These are phyloP conservation scores for Halophytophthora polymorphica DNA, from an alignment of 352 stramenopile genomes.

Conservation along the genomic window DNA sequence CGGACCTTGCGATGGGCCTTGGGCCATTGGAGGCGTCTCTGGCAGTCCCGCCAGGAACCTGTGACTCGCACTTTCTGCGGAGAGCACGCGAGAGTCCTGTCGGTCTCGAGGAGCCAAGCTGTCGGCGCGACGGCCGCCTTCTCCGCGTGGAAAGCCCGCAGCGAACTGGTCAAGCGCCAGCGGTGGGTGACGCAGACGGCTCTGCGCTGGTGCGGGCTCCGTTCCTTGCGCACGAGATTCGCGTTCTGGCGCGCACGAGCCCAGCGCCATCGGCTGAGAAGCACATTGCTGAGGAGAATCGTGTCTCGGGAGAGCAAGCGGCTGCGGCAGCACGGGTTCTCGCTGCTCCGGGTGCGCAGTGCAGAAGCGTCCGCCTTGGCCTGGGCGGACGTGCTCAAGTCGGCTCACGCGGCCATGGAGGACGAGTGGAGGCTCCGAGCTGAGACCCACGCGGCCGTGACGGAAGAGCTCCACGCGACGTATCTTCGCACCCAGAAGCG, in stretches of 20 bases:
- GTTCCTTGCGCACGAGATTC: slow-evolving; percentile 7
- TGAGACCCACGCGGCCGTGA: slow-evolving; percentile 29
- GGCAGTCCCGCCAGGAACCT: slow-evolving; percentile 1
- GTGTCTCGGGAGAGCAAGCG: slow-evolving; percentile 3
- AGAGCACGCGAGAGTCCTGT: slow-evolving; percentile 8
- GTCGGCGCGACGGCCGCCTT: no score
- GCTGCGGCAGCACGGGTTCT: slow-evolving; percentile 18
- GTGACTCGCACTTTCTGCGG: neutral
- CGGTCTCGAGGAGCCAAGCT: neutral
- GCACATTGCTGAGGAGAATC: slow-evolving; percentile 12
- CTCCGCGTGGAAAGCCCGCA: no score
- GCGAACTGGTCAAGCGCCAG: no score
- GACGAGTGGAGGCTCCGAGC: slow-evolving; percentile 38
- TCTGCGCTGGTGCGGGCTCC: neutral
- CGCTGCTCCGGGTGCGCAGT: slow-evolving; percentile 28
- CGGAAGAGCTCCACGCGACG: slow-evolving; percentile 28
- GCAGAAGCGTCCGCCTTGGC: slow-evolving; percentile 25
- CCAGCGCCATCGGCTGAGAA: slow-evolving; percentile 1
- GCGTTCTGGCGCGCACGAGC: slow-evolving; percentile 5
- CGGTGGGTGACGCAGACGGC: no score
- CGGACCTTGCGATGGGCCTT: slow-evolving; percentile 10
- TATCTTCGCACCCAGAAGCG: slow-evolving; percentile 22
- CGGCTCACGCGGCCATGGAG: slow-evolving; percentile 36
- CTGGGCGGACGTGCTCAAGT: slow-evolving; percentile 39
- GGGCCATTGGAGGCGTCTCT: slow-evolving; percentile 10